Evolutionary conservation across 192 early-diverging fungal species (phyloP).

Genomic region (Linnemannia hyalina): DNA sequence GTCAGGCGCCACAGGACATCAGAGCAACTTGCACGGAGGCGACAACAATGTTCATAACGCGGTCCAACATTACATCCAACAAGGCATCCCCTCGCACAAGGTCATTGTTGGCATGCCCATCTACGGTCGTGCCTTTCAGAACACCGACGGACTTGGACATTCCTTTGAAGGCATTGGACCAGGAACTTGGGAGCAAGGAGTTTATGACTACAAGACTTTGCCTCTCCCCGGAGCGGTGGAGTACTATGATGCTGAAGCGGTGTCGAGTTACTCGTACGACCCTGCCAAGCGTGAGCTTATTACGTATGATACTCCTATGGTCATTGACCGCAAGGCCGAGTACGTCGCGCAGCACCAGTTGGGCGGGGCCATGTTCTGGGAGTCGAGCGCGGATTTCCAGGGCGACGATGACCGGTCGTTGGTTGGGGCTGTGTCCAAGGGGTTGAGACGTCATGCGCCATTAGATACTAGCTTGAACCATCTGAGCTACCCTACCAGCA

Average conservation of each 20-base stretch:
- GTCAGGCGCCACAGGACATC: constrained; percentile 82
- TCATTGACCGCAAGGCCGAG: constrained; percentile 74
- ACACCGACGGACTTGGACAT: constrained; percentile 78
- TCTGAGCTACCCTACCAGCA: constrained; percentile 59
- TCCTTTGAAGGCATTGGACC: constrained; percentile 78
- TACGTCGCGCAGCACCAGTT: constrained; percentile 70
- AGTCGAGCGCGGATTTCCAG: constrained; percentile 68
- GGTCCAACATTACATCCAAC: constrained; percentile 75
- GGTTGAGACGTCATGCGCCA: constrained; percentile 18
- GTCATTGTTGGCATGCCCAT: constrained; percentile 91
- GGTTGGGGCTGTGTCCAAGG: constrained; percentile 40
- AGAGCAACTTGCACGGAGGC: constrained; percentile 84
- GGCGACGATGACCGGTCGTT: constrained; percentile 58
- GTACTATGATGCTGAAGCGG: constrained; percentile 81
- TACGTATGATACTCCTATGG: constrained; percentile 84
- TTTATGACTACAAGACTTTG: constrained; percentile 91
- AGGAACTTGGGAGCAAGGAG: constrained; percentile 92
- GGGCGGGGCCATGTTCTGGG: constrained; percentile 88
- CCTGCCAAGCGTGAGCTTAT: constrained; percentile 74
- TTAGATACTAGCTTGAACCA: constrained; percentile 61
- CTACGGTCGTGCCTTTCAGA: constrained; percentile 94
- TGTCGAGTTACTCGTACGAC: constrained; percentile 89
- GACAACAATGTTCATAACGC: constrained; percentile 75
- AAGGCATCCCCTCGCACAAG: constrained; percentile 86
- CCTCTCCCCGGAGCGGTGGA: constrained; percentile 73